Percentiles rank a stretch among this genome's conserved stretches.
Conservation (phyloP, 78 protist genomes). For the Cavenderia fasciculata region DNA sequence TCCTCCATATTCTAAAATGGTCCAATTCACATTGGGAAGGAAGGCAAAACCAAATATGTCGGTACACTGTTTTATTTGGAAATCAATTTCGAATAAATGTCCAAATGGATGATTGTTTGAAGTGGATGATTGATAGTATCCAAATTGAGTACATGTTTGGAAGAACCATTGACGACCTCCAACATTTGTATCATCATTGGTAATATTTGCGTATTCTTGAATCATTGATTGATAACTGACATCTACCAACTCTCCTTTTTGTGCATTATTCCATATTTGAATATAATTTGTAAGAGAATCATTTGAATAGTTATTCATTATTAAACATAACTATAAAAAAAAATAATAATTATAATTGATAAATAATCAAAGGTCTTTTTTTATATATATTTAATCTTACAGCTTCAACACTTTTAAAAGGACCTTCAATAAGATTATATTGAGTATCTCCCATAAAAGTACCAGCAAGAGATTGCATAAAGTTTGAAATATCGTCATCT, state of each 20-base stretch:
- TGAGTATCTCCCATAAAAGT: constrained; percentile 40
- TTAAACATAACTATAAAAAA: neutral
- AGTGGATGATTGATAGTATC: neutral
- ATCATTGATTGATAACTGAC: neutral
- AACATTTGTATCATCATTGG: neutral
- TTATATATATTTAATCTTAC: neutral
- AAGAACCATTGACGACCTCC: neutral
- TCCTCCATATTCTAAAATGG: constrained; percentile 76
- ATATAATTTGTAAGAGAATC: neutral
- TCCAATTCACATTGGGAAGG: constrained; percentile 13
- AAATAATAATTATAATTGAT: neutral
- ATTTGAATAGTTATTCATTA: neutral
- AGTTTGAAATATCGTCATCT: constrained; percentile 31
- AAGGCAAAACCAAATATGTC: constrained; percentile 44
- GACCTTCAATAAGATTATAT: constrained; percentile 26
- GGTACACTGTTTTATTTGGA: neutral
- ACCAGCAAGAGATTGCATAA: constrained; percentile 60
- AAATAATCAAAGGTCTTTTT: too few relatives aligned
- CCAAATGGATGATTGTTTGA: constrained; percentile 48
- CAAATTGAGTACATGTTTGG: constrained; percentile 13
- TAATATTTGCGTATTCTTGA: neutral
- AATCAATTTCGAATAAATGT: neutral
- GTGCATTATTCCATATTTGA: neutral
- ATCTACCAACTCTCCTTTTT: neutral
- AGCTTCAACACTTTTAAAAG: neutral